These are phyloP conservation scores for Nymphaea thermarum DNA, from an alignment of 164 flowering plant species.

Conservation along the genomic window DNA sequence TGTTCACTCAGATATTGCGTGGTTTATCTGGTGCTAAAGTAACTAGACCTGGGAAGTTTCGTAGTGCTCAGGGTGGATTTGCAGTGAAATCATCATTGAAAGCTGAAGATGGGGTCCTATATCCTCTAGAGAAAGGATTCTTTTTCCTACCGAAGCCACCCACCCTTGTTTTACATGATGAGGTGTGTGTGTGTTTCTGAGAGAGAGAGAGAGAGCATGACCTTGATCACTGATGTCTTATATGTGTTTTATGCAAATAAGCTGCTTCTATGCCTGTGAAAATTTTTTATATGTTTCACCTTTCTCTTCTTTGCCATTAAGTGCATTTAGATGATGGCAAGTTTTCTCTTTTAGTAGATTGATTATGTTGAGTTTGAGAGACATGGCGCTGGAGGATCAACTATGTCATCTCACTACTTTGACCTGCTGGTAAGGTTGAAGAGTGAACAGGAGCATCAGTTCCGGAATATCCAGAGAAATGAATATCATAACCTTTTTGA, in stretches of 20 bases:
- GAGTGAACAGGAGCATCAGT: constrained; percentile 84
- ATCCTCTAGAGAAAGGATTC: constrained; percentile 95
- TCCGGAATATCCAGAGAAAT: constrained; percentile 89
- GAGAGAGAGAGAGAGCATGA: background rate
- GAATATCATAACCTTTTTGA: constrained; percentile 80
- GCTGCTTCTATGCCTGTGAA: background rate
- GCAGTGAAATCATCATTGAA: constrained; percentile 97
- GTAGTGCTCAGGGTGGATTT: constrained; percentile 93
- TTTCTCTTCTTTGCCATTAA: too few relatives aligned
- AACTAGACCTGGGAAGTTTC: constrained; percentile 90
- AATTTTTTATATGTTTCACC: too few relatives aligned
- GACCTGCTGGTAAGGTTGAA: constrained; percentile 80
- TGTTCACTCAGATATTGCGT: constrained; percentile 75
- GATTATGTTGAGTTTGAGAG: constrained; percentile 94
- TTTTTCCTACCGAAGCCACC: constrained; percentile 98
- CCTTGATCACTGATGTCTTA: too few relatives aligned
- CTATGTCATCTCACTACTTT: constrained; percentile 72
- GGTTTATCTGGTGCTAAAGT: constrained; percentile 91
- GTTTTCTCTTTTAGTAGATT: constrained; percentile 30
- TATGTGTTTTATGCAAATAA: too few relatives aligned
- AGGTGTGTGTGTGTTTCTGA: constrained; percentile 29
- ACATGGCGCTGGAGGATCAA: constrained; percentile 94
- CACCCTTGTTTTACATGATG: constrained; percentile 94
- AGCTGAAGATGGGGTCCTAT: constrained; percentile 96
- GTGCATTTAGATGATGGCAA: too few relatives aligned